A percentile compares a stretch with the other conserved stretches of the same genome.
Conservation (phyloP, 2,329 filamentous ascomycete species). For the Elsinoe batatas region DNA sequence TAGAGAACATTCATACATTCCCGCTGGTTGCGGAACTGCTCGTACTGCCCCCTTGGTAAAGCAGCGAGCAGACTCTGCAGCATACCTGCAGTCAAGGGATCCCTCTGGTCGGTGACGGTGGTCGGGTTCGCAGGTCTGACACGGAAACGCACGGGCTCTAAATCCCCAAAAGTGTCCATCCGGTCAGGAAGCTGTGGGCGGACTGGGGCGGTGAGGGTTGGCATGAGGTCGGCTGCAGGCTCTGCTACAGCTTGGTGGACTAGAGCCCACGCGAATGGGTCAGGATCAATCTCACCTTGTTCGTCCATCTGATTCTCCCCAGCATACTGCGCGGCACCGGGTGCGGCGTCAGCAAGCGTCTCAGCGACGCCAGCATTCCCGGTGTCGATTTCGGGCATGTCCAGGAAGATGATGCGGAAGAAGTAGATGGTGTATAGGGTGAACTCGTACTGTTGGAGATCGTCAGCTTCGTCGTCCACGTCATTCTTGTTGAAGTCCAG, state of each 20-base stretch:
- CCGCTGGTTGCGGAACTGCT: background rate
- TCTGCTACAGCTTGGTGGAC: background rate
- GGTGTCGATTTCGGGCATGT: background rate
- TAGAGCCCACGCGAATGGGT: no score
- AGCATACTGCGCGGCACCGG: background rate
- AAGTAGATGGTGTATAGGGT: background rate
- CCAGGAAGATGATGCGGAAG: background rate
- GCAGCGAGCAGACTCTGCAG: background rate
- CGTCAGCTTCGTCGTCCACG: background rate
- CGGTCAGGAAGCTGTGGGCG: no score
- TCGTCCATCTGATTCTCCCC: background rate
- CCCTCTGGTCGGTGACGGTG: background rate
- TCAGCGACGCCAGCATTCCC: no score
- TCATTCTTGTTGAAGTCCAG: background rate
- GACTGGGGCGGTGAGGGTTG: no score
- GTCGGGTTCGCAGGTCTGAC: background rate
- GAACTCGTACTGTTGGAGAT: background rate
- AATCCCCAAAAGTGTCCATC: no score
- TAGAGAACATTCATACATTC: background rate
- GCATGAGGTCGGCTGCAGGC: background rate
- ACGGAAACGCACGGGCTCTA: background rate
- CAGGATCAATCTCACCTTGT: background rate
- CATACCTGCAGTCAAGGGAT: background rate
- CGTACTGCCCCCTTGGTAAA: background rate
- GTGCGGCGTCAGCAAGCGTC: background rate